A percentile compares a stretch with the other conserved stretches of the same genome.
Evolutionary conservation across 768 basidiomycete species (phyloP).

Genomic region (Flagelloscypha sp.): DNA sequence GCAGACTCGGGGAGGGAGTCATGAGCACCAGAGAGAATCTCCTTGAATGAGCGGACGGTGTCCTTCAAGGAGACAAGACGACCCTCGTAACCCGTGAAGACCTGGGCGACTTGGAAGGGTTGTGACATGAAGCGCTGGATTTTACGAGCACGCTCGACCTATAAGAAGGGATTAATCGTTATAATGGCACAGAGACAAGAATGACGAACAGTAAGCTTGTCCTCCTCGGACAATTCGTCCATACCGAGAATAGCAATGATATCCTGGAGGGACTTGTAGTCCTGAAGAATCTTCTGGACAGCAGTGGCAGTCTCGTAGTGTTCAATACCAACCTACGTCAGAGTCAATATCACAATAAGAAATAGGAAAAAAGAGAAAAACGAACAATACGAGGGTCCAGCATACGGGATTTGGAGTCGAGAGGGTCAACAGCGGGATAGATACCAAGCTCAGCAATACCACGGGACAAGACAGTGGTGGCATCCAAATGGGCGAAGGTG

Average conservation of each 20-base stretch:
- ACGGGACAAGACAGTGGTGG: slow-evolving; percentile 98
- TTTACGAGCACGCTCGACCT: slow-evolving; percentile 97
- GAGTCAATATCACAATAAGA: slow-evolving; percentile 1
- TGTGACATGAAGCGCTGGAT: slow-evolving; percentile 99
- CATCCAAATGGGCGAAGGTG: slow-evolving; percentile 99
- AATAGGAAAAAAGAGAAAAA: slow-evolving; percentile 6
- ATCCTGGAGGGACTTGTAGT: slow-evolving; percentile 96
- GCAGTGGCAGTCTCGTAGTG: slow-evolving; percentile 97
- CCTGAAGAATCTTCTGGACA: slow-evolving; percentile 95
- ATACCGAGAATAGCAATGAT: slow-evolving; percentile 99
- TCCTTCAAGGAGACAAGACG: slow-evolving; percentile 96
- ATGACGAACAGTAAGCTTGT: slow-evolving; percentile 85
- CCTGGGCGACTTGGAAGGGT: slow-evolving; percentile 99
- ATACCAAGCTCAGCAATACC: slow-evolving; percentile 98
- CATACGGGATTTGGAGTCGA: slow-evolving; percentile 99
- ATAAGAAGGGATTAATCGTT: slow-evolving; percentile 5
- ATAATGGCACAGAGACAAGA: neutral
- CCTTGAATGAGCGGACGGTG: slow-evolving; percentile 94
- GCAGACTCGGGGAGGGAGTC: slow-evolving; percentile 91
- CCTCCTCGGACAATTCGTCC: slow-evolving; percentile 99
- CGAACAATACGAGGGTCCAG: slow-evolving; percentile 96
- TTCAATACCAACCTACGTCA: slow-evolving; percentile 64
- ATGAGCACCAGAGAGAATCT: slow-evolving; percentile 86
- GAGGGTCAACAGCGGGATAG: slow-evolving; percentile 98
- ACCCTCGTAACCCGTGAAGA: slow-evolving; percentile 99